A percentile compares a stretch with the other conserved stretches of the same genome.
Conservation (phyloP, 2,329 filamentous ascomycete species). For the Neonectria faginata region DNA sequence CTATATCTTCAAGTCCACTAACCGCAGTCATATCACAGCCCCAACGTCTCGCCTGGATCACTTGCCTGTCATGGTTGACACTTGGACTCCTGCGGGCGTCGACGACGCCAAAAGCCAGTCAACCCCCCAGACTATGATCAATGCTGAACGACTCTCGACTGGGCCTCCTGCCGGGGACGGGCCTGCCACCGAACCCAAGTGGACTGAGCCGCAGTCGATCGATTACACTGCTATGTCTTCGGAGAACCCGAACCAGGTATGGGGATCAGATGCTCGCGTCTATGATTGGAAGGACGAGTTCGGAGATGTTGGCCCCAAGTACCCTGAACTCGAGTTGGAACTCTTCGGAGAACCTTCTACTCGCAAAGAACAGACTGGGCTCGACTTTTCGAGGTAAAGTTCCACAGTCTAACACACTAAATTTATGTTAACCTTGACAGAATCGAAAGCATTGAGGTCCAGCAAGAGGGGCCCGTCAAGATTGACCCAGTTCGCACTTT, state of each 20-base stretch:
- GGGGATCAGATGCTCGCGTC: slow-evolving; percentile 68
- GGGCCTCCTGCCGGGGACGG: slow-evolving; percentile 9
- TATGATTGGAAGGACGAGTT: slow-evolving; percentile 90
- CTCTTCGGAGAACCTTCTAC: slow-evolving; percentile 75
- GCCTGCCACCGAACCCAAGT: slow-evolving; percentile 58
- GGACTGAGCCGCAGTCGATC: slow-evolving; percentile 59
- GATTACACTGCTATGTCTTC: slow-evolving; percentile 57
- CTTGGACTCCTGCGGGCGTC: slow-evolving; percentile 26
- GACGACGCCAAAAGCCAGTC: slow-evolving; percentile 21
- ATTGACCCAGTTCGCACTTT: slow-evolving; percentile 70
- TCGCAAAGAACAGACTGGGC: slow-evolving; percentile 62
- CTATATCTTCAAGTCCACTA: neutral
- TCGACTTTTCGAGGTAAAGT: slow-evolving; percentile 72
- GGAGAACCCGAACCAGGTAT: slow-evolving; percentile 46
- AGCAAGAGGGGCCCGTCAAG: slow-evolving; percentile 66
- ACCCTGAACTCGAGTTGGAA: slow-evolving; percentile 76
- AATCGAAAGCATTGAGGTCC: slow-evolving; percentile 65
- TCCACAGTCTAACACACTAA: slow-evolving; percentile 3
- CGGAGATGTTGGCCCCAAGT: slow-evolving; percentile 83
- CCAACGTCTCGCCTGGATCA: neutral
- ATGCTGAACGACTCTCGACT: neutral
- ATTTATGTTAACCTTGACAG: slow-evolving; percentile 53
- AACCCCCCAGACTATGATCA: neutral
- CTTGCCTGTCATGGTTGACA: slow-evolving; percentile 21
- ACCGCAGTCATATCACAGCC: neutral